phyloP scores from a whole-genome alignment of 768 basidiomycete genomes.

The Mycena venus region DNA sequence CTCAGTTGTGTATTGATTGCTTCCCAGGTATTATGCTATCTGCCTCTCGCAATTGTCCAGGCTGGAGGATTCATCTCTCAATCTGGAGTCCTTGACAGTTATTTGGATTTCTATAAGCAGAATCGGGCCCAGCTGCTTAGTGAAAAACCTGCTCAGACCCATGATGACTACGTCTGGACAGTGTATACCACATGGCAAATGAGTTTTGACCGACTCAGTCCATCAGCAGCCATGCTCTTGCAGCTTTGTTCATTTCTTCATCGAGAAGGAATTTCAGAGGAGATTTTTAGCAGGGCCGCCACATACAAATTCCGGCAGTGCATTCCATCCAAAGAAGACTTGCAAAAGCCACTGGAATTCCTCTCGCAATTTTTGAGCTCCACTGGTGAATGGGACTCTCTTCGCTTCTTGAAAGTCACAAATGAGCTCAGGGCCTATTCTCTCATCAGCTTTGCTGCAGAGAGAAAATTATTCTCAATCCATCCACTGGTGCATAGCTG shows the following conservation, averaged over 20 bases:
- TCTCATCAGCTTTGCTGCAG: neutral
- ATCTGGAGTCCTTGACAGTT: too few relatives aligned
- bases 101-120: conserved; percentile 6
- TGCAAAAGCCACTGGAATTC: neutral
- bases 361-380: neutral
- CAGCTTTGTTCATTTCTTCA: conserved; percentile 2
- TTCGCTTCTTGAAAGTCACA: neutral
- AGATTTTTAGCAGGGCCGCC: neutral
- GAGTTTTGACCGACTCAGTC: too few relatives aligned
- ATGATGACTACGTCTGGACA: too few relatives aligned
- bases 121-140: conserved; percentile 2
- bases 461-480: neutral
- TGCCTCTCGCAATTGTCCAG: neutral
- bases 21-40: neutral
- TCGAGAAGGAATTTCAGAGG: neutral
- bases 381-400: neutral
- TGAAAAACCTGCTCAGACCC: conserved; percentile 1
- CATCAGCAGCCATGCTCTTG: neutral
- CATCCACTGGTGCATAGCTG: neutral
- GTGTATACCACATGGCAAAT: too few relatives aligned
- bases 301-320: neutral
- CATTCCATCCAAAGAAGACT: neutral
- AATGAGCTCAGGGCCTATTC: neutral
- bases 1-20: neutral
- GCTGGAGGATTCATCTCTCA: conserved; percentile 12